These are phyloP conservation scores for Apiospora kogelbergensis DNA, from an alignment of 2,329 filamentous ascomycete species.

Conservation along the genomic window DNA sequence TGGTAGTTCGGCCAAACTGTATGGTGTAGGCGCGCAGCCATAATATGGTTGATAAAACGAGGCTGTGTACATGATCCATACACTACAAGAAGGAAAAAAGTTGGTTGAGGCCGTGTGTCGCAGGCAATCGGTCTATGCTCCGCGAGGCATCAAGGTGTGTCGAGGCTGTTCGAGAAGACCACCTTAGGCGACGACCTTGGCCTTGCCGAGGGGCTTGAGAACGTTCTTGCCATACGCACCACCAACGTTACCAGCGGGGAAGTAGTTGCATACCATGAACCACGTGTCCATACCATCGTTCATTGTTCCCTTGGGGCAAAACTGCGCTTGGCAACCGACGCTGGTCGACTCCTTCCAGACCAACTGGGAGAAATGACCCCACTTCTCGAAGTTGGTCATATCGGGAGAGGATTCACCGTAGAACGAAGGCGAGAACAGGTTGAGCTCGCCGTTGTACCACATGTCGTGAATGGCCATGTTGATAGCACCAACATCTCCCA, in stretches of 20 bases:
- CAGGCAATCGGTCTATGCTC: conserved; percentile 11
- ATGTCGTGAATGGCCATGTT: conserved; percentile 71
- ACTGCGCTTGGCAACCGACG: conserved; percentile 62
- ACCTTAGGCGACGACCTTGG: conserved; percentile 20
- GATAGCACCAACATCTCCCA: conserved; percentile 56
- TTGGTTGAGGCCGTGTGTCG: conserved; percentile 7
- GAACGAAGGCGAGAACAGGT: conserved; percentile 49
- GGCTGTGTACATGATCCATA: conserved; percentile 12
- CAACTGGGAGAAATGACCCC: conserved; percentile 76
- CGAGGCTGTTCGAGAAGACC: background rate
- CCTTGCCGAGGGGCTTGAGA: conserved; percentile 38
- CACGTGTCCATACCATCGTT: conserved; percentile 52
- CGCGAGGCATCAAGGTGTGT: conserved; percentile 11
- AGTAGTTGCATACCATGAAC: conserved; percentile 90
- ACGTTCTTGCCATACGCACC: conserved; percentile 53
- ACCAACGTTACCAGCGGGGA: conserved; percentile 59
- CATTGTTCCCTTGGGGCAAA: conserved; percentile 48
- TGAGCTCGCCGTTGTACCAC: conserved; percentile 86
- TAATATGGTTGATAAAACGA: conserved; percentile 12
- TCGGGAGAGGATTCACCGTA: conserved; percentile 63
- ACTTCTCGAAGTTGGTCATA: conserved; percentile 61
- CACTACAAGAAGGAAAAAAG: conserved; percentile 13
- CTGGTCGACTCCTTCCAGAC: conserved; percentile 64
- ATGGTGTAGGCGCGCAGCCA: conserved; percentile 8
- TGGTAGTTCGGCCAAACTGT: background rate